phyloP scores from a whole-genome alignment of 2,329 filamentous ascomycete species.

The Stagonosporopsis cucurbitacearum region DNA sequence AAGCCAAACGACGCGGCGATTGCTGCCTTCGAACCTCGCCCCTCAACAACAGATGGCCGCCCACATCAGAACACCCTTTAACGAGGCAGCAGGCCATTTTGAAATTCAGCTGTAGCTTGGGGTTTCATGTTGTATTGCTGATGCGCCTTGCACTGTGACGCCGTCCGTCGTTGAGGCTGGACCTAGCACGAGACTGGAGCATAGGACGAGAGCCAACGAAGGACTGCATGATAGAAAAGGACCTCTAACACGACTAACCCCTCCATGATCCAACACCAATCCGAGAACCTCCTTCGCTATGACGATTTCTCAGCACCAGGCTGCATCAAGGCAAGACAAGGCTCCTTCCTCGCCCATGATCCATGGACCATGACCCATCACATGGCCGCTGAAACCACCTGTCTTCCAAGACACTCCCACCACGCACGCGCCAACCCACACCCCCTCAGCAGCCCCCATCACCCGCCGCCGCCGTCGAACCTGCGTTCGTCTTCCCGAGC shows the following conservation, averaged over 20 bases:
- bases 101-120: background rate
- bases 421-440: slow-evolving; percentile 36
- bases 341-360: background rate
- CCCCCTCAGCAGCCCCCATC: slow-evolving; percentile 37
- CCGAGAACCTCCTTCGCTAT: too few relatives aligned
- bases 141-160: background rate
- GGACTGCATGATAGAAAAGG: too few relatives aligned
- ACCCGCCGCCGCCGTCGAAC: slow-evolving; percentile 33
- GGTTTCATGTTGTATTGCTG: background rate
- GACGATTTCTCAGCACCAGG: background rate
- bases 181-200: too few relatives aligned
- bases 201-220: too few relatives aligned
- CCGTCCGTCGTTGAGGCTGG: background rate
- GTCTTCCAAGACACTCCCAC: slow-evolving; percentile 43
- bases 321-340: background rate
- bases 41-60: background rate
- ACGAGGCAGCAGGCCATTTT: background rate
- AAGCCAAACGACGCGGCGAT: slow-evolving; percentile 26
- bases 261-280: too few relatives aligned
- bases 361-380: too few relatives aligned
- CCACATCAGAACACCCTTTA: background rate
- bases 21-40: slow-evolving; percentile 27
- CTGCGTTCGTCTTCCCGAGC: slow-evolving; percentile 36
- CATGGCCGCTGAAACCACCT: slow-evolving; percentile 31
- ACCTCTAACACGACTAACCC: too few relatives aligned